phyloP scores from a whole-genome alignment of 257 asterid genomes.

The Ligustrum vulgare region DNA sequence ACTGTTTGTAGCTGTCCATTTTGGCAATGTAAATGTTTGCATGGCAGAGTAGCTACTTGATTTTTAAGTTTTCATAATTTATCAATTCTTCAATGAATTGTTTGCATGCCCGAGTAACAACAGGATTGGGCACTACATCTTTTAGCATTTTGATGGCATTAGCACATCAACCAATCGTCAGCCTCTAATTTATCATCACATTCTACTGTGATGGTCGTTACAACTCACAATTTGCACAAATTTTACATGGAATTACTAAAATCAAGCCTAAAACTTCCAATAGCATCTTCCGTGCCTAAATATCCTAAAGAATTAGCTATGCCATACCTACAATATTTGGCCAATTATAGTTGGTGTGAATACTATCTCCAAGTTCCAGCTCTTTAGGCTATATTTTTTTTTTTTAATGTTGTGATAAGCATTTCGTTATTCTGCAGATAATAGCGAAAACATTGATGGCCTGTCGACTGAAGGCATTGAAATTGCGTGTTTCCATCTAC shows the following conservation, averaged over 20 bases:
- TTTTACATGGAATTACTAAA: not conserved
- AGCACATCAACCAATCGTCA: not conserved
- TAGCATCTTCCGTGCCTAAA: not conserved
- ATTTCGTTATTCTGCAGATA: slow-evolving; percentile 59
- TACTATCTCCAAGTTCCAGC: slow-evolving; percentile 12
- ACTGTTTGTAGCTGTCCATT: no score
- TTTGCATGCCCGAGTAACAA: not conserved
- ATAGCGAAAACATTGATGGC: slow-evolving; percentile 78
- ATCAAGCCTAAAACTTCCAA: slow-evolving; percentile 16
- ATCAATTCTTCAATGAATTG: not conserved
- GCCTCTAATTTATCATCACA: not conserved
- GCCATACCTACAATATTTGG: not conserved
- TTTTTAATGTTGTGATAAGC: slow-evolving; percentile 19
- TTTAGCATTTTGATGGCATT: slow-evolving; percentile 2
- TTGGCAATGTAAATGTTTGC: not conserved
- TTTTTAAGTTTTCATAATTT: not conserved
- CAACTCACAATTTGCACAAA: not conserved
- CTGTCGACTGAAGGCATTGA: slow-evolving; percentile 95
- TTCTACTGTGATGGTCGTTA: not conserved
- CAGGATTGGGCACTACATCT: not conserved
- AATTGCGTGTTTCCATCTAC: slow-evolving; percentile 91
- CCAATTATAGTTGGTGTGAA: slow-evolving; percentile 6
- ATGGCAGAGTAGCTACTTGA: not conserved
- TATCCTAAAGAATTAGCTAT: not conserved
- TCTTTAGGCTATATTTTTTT: slow-evolving; percentile 8